phyloP scores from a whole-genome alignment of 495 filamentous ascomycete genomes.

The Podospora sp. region DNA sequence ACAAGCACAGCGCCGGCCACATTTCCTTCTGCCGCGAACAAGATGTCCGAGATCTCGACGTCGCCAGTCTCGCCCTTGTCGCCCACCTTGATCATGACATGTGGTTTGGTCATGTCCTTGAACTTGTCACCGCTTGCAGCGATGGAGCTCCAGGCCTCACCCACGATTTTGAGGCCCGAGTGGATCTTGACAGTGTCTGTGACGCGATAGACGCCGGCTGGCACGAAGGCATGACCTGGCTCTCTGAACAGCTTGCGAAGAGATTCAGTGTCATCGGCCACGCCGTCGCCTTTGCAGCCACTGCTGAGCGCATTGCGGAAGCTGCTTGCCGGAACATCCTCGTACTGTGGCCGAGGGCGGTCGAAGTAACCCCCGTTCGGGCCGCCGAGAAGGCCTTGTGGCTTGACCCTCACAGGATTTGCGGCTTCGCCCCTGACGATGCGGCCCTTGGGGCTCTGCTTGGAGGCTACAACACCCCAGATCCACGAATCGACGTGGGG shows the following conservation, averaged over 20 bases:
- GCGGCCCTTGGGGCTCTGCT: slow-evolving; percentile 78
- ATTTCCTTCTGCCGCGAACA: slow-evolving; percentile 34
- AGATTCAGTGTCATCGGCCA: slow-evolving; percentile 56
- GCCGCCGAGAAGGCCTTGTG: slow-evolving; percentile 58
- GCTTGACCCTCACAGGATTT: too few relatives aligned
- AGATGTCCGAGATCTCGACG: slow-evolving; percentile 55
- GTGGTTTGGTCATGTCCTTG: slow-evolving; percentile 45
- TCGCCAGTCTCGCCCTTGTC: slow-evolving; percentile 50
- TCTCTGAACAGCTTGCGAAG: slow-evolving; percentile 36
- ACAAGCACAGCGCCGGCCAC: slow-evolving; percentile 39
- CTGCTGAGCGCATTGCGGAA: not conserved
- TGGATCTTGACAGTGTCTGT: slow-evolving; percentile 43
- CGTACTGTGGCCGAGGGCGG: not conserved
- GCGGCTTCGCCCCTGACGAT: too few relatives aligned
- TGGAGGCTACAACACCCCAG: too few relatives aligned
- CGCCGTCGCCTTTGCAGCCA: not conserved
- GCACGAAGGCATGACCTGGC: slow-evolving; percentile 57
- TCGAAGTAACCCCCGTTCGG: slow-evolving; percentile 23
- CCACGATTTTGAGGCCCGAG: slow-evolving; percentile 45
- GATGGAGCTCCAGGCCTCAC: slow-evolving; percentile 37
- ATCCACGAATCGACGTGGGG: too few relatives aligned
- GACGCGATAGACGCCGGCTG: slow-evolving; percentile 40
- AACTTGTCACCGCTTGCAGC: slow-evolving; percentile 44
- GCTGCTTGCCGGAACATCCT: not conserved
- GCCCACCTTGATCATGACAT: slow-evolving; percentile 54